Percentiles rank a stretch among this genome's conserved stretches.
These are phyloP conservation scores for Purpureocillium lavendulum DNA, from an alignment of 2,329 filamentous ascomycete species.

Conservation along the genomic window DNA sequence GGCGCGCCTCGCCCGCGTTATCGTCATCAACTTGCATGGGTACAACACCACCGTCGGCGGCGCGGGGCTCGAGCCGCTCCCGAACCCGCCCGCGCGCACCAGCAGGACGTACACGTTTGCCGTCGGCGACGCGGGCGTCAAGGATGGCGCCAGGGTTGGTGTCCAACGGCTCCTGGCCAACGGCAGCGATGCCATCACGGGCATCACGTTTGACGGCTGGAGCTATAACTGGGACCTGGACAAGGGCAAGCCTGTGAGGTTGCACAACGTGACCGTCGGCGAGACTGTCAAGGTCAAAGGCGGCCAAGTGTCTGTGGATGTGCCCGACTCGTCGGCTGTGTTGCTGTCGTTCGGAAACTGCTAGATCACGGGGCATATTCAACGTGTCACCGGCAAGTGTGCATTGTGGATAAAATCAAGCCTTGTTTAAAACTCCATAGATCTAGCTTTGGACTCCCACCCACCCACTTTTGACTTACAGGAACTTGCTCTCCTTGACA, in stretches of 20 bases:
- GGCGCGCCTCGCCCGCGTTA: conserved; percentile 31
- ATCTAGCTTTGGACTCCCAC: background rate
- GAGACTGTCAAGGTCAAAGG: conserved; percentile 29
- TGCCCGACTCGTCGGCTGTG: conserved; percentile 34
- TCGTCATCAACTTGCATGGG: conserved; percentile 48
- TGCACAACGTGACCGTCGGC: conserved; percentile 46
- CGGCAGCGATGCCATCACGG: conserved; percentile 54
- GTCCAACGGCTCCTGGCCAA: conserved; percentile 49
- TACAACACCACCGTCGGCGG: conserved; percentile 51
- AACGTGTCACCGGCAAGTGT: no score
- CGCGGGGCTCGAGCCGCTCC: conserved; percentile 14
- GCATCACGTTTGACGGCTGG: conserved; percentile 52
- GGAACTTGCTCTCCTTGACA: conserved; percentile 54
- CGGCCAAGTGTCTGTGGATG: conserved; percentile 27
- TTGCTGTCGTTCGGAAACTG: conserved; percentile 21
- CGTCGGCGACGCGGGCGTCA: conserved; percentile 25
- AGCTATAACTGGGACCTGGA: conserved; percentile 55
- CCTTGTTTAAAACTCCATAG: background rate
- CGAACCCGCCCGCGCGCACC: conserved; percentile 19
- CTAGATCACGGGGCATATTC: background rate
- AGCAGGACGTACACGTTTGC: conserved; percentile 25
- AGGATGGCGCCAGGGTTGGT: conserved; percentile 14
- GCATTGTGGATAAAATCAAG: background rate
- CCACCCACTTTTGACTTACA: conserved; percentile 11
- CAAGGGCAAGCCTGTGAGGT: conserved; percentile 40